Percentiles rank a stretch among this genome's conserved stretches.
phyloP scores from a whole-genome alignment of 768 basidiomycete species.

The Mycena crocata region DNA sequence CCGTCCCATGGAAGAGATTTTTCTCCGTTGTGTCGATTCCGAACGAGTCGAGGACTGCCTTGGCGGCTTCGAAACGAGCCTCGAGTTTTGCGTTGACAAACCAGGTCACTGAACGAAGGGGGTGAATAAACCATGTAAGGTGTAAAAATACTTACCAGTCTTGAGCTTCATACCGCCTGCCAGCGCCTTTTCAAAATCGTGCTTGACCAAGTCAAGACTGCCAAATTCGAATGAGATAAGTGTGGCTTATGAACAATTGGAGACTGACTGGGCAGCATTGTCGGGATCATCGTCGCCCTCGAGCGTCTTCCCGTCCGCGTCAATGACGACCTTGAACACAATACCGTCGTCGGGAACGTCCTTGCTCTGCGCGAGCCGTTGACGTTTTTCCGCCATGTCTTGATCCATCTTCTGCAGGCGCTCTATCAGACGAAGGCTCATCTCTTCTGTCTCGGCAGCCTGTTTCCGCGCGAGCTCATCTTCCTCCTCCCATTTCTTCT shows the following conservation, averaged over 20 bases:
- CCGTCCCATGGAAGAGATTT: conserved; percentile 31
- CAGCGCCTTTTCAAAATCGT: conserved; percentile 22
- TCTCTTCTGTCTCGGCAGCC: conserved; percentile 4
- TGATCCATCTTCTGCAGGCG: conserved; percentile 20
- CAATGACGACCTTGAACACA: too few species aligned
- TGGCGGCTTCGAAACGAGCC: conserved; percentile 23
- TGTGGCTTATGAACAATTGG: not conserved
- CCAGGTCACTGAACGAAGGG: conserved; percentile 16
- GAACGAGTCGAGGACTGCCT: conserved; percentile 12
- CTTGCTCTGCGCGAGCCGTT: too few species aligned
- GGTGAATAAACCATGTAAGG: not conserved
- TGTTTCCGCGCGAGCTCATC: conserved; percentile 9
- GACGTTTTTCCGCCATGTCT: conserved; percentile 20
- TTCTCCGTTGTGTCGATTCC: conserved; percentile 20
- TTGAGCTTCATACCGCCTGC: conserved; percentile 15
- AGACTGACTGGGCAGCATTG: conserved; percentile 21
- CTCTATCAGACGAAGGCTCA: not conserved
- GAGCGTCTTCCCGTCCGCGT: too few species aligned
- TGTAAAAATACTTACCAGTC: conserved; percentile 1
- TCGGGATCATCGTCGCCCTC: too few species aligned
- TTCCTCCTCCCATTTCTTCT: conserved; percentile 21
- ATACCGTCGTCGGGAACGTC: too few species aligned
- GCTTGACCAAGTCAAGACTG: conserved; percentile 25
- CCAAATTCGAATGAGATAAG: not conserved
- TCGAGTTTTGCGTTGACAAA: conserved; percentile 29